Base-by-base conservation (phyloP, 805 yeast species). In the Tetrapisispora namnaoensis region DNA sequence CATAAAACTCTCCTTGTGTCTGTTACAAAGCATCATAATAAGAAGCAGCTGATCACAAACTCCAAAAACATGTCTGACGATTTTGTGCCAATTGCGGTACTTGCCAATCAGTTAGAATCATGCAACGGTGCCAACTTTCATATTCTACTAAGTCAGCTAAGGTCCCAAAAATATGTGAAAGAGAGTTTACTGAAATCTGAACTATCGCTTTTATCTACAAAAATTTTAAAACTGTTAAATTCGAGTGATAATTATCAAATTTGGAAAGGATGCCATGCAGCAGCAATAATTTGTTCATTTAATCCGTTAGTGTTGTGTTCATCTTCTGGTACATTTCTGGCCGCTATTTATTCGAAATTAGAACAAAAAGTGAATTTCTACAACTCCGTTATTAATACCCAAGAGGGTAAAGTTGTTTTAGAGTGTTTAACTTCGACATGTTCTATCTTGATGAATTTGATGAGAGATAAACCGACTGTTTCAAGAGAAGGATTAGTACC, bases 401-500 rank as follows among this genome's bases (percentile, higher is more conserved):
- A 51, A 20, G 59, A 59, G 44, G 60, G 62, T 3, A 56, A 50
- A 21, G 51, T 51, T 7, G 22, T 60, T 8, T 52, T 64, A 21
- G 59, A 60, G 37, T 61, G 70, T 42, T 52, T 70, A 17, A 55
- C 62, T 1, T 54, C 59, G 21, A 56, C 73, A 2, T 35, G 65
- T 51, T 54, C 62, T 21, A 54, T 57, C 13, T 40, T 71, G 17
- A 63, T 68, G 48, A 60, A 61, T 30, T 69, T 74, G 43, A 80
- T 83, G 49, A 78, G 85, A 60, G 91, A 88, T 1, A 89, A 89
- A 60, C 87, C 95, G 1, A 82, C 89, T 1, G 72, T 91, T 39
- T 82, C 91, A 2, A 77, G 97, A 61, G 96, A 89, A 60, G 70
- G 84, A 9, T 73, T 88, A 49, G 86, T 95, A 1, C 95, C 96